Evolutionary conservation across 441 rosid species (phyloP).

Genomic region (Adansonia rubrostipa): DNA sequence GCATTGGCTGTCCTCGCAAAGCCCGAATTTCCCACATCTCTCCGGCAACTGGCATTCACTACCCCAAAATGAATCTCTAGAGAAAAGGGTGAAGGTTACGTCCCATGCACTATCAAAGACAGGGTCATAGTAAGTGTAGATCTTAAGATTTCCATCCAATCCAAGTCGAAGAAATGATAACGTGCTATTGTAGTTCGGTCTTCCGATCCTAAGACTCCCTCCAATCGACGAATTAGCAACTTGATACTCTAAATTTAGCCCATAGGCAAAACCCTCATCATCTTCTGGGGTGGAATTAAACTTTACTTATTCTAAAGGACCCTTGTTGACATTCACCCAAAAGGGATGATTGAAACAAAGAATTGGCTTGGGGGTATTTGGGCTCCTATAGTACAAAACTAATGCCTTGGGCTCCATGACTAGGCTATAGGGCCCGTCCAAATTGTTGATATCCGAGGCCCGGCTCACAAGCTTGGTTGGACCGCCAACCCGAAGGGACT

Average conservation of each 20-base stretch:
- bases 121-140: constrained; percentile 47
- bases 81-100: not conserved
- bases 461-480: not conserved
- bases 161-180: constrained; percentile 49
- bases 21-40: not conserved
- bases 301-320: not conserved
- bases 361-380: not conserved
- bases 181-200: constrained; percentile 52
- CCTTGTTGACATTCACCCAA: constrained; percentile 3
- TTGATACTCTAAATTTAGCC: not conserved
- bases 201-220: not conserved
- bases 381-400: not conserved
- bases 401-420: not conserved
- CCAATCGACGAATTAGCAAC: not conserved
- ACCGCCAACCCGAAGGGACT: not conserved
- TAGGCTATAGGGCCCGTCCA: not conserved
- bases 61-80: not conserved
- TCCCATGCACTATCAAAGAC: constrained; percentile 10
- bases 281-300: not conserved
- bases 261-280: not conserved
- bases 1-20: constrained; percentile 3
- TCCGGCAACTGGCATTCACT: constrained; percentile 2
- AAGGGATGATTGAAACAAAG: not conserved
- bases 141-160: constrained; percentile 51
- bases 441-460: not conserved